Conservation (phyloP, 768 basidiomycete genomes). For the Grammothele lineata region DNA sequence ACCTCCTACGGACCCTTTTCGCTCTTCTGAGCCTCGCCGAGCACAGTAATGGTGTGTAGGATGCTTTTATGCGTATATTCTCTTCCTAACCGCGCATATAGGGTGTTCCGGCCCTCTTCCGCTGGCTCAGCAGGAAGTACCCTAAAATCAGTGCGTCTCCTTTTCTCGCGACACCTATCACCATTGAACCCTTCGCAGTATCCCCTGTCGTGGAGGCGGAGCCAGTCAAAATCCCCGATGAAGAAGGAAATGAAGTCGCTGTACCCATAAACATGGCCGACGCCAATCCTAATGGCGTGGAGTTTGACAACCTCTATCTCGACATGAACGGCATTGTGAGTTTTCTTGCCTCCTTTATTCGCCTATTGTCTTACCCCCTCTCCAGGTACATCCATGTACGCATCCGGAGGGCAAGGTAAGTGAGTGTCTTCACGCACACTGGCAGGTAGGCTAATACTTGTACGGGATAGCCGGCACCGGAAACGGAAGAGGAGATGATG, state of each 20-base stretch:
- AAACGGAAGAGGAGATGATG: slow-evolving; percentile 99
- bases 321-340: slow-evolving; percentile 99
- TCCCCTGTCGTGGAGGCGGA: slow-evolving; percentile 83
- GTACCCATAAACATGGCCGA: slow-evolving; percentile 75
- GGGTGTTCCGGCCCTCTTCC: slow-evolving; percentile 98
- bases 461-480: slow-evolving; percentile 76
- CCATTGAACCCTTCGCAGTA: slow-evolving; percentile 38
- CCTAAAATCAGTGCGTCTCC: slow-evolving; percentile 81
- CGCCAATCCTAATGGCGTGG: slow-evolving; percentile 91
- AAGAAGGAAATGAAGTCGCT: slow-evolving; percentile 59
- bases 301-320: slow-evolving; percentile 95
- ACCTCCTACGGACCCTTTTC: background rate
- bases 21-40: background rate
- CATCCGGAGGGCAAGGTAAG: slow-evolving; percentile 94
- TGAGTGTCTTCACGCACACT: background rate
- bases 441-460: background rate
- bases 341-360: slow-evolving; percentile 9
- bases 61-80: background rate
- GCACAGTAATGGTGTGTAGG: slow-evolving; percentile 12
- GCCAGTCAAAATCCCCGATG: slow-evolving; percentile 61
- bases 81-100: slow-evolving; percentile 26
- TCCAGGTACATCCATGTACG: slow-evolving; percentile 94
- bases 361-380: background rate
- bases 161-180: background rate
- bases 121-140: slow-evolving; percentile 98